A percentile compares a stretch with the other conserved stretches of the same genome.
Evolutionary conservation across 495 filamentous ascomycete species (phyloP).

Genomic region (Tuber umbilicatum): DNA sequence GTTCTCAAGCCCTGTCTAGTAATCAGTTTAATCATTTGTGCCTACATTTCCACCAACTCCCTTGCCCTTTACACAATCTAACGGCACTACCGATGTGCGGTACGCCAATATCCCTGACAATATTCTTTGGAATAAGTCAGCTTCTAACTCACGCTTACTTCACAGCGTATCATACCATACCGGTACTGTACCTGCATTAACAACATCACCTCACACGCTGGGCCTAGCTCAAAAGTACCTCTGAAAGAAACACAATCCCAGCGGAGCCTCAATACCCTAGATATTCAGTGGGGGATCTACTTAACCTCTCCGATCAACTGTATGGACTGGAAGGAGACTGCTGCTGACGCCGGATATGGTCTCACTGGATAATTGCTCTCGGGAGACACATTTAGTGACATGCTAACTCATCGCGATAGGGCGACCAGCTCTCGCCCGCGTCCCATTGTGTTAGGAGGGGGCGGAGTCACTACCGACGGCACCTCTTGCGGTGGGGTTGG

Average conservation of each 20-base stretch:
- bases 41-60: not conserved
- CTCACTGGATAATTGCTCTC: constrained; percentile 1
- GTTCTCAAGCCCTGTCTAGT: constrained; percentile 1
- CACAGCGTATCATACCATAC: constrained; percentile 13
- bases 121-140: not conserved
- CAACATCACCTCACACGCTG: not conserved
- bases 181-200: constrained; percentile 7
- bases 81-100: constrained; percentile 7
- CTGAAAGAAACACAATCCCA: constrained; percentile 13
- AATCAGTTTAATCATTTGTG: constrained; percentile 8
- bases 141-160: not conserved
- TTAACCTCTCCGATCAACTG: constrained; percentile 10
- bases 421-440: not conserved
- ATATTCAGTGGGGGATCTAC: constrained; percentile 6
- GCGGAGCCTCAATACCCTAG: constrained; percentile 11
- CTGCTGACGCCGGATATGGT: not conserved
- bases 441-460: not conserved
- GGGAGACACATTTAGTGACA: too few species aligned
- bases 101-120: constrained; percentile 2
- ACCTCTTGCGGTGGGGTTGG: constrained; percentile 8
- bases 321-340: constrained; percentile 4
- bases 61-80: not conserved
- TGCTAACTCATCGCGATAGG: not conserved
- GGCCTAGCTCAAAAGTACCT: not conserved
- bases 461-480: not conserved